Evolutionary conservation across 2,329 filamentous ascomycete species (phyloP), one percentile per base, ranked within the genome.

Genomic region (Colletotrichum tofieldiae): DNA sequence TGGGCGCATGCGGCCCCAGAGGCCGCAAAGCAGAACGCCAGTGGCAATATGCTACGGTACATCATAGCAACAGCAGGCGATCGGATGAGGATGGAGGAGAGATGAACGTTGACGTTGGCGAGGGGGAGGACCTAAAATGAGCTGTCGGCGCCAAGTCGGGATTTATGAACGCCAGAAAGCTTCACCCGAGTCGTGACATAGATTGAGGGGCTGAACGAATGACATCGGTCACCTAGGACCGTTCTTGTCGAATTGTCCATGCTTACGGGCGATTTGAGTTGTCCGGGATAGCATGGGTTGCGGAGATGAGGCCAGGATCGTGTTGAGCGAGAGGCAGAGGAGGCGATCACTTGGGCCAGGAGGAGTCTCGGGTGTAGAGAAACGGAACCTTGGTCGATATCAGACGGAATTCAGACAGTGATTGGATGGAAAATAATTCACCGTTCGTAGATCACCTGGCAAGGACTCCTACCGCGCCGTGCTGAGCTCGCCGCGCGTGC

Each of bases 271-370:
- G 29, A 26, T 62, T 47, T 49, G 37, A 51, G 54, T 54, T 55
- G 29, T 16, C 69, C n/a, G 35, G 69, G 65, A 45, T 69, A 23
- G n/a, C n/a, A 26, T 67, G 63, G 49, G 7, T 16, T 49, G 47
- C 55, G 59, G 66, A 72, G 43, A 69, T 69, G 65, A 69, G 65
- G 47, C 54, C 26, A 32, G 54, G 49, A 59, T 41, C 59, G n/a
- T 23, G 16, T 32, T 23, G 29, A 52, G 16, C 23, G 29, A 52
- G 49, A 52, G n/a, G 29, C 29, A 11, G 52, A 20, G 29, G 26
- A 16, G 55, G 20, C 37, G 23, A 47, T 51, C 41, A 56, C 41
- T 16, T n/a, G 7, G 29, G 45, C 5, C 45, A 11, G 16, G 32
- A 41, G 29, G 39, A 65, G 58, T 35, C 64, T 59, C 52, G 32